These are phyloP conservation scores for Solanum lycopersicoides DNA, from an alignment of 257 asterid genomes.

Conservation along the genomic window DNA sequence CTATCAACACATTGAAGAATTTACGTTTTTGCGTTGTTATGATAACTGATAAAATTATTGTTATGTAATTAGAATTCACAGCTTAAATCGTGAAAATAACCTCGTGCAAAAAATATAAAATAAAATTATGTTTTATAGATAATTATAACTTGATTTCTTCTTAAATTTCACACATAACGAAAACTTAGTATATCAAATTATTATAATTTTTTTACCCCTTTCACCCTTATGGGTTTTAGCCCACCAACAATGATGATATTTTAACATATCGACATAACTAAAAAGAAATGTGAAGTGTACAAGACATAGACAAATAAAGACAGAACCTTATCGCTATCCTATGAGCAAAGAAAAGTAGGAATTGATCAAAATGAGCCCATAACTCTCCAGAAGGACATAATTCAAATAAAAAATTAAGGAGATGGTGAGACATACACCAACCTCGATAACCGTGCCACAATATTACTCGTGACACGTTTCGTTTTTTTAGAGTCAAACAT, in stretches of 20 bases:
- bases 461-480: no score
- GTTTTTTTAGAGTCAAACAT: no score
- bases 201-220: no score
- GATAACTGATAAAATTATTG: no score
- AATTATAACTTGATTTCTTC: accelerated
- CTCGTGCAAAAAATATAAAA: no score
- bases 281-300: not conserved
- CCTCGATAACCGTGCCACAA: not conserved
- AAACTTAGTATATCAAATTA: accelerated
- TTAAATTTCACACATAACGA: no score
- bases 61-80: accelerated
- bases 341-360: not conserved
- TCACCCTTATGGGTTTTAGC: not conserved
- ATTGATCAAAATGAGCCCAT: not conserved
- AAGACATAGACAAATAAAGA: not conserved
- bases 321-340: not conserved
- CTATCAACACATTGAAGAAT: not conserved
- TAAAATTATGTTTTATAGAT: no score
- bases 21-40: accelerated
- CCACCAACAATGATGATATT: not conserved
- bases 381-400: not conserved
- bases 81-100: accelerated
- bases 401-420: not conserved
- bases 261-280: not conserved
- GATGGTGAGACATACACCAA: not conserved